Base-by-base conservation (phyloP, 345 rosid species). In the Rhizophora mangle region DNA sequence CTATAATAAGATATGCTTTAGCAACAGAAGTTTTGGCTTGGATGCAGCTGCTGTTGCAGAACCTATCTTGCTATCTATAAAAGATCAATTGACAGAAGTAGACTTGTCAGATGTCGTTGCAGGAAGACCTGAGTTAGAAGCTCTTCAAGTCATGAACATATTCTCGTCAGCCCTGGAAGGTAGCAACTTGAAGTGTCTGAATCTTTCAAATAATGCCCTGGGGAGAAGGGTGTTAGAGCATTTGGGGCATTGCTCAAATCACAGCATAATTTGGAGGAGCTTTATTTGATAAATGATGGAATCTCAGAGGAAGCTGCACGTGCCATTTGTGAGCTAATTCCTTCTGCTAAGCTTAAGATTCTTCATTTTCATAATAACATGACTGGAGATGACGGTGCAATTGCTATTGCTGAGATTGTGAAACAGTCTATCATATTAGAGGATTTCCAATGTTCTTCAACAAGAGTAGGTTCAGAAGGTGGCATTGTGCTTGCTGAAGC, bases 381-480 rank as follows among this genome's bases (percentile, higher is more conserved):
- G 98, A 94, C 95, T 0, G 98, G 97, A 65, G 96, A 94, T 73
- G 88, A 87, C 64, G 99, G 97, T 31, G 96, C 96, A 6, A 65
- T 83, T 66, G 89, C 97, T 7, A 87, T 94, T 64, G 81, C 98
- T 64, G 86, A 88, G 72, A 84, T 91, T 64, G 86, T 91, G 80
- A 87, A 82, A 79, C 77, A 71, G 27, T 91, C 96, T 24, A 77
- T 81, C 6, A 30, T 82, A 59, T 68, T 91, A 73, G 95, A 89
- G 79, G 86, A 88, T 80, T 94, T 94, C 49, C 79, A 86, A 56
- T 91, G 98, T 86, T 94, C 96, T 34, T 89, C 98, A 55, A 89
- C 97, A 7, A 88, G 98, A 84, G 85, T 94, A 5, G 97, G 80
- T 49, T 74, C 82, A 21, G 90, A 81, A 74, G 98, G 98, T 27